Base-by-base conservation (phyloP, 2,329 filamentous ascomycete species). In the Aspergillus felis region DNA sequence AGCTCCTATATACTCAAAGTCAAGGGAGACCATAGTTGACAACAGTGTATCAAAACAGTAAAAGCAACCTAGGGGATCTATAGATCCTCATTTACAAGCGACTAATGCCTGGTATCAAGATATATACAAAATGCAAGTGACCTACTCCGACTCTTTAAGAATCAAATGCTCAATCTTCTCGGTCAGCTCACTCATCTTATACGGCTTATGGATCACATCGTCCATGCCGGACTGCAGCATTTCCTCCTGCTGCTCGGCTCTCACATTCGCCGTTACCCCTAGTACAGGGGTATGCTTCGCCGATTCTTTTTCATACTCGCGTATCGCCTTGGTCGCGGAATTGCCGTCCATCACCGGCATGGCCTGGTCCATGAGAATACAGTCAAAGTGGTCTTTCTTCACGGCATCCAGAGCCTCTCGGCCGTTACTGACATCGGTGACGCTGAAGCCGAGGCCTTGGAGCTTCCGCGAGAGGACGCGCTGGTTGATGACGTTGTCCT, bases 311-410 rank as follows among this genome's bases (percentile, higher is more conserved):
- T 92, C 88, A 20, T 90, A 77, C 58, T 87, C 82, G 20, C 90
- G 82, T 54, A 93, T 91, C 58, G 79, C 83, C 46, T 82, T 80
- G 12, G 89, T 86, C 61, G 89, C 91, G 2, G 87, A 88, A 72
- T 90, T 84, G 38, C 90, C 90, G 66, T 92, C 88, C 89, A 92
- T 92, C 47, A 91, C 82, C 1, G 89, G 89, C 89, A 92, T 92
- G 67, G 92, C 89, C 50, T 91, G 79, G 68, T 92, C 90, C 89
- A 92, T 91, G 5, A 92, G 73, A 12, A 92, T 86, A 49, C 91
- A 80, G 8, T 85, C 84, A 25, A 90, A 69, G 3, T 27, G 27
- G 2, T 42, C 35, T 1, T 62, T 63, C 20, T 70, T 59, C 7
- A 79, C 71, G 2, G 74, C 71, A 0, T 76, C 75, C 1, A 82